Evolutionary conservation across 441 rosid species (phyloP), one percentile per base, ranked within the genome.

Genomic region (Pelargonium citronellum): DNA sequence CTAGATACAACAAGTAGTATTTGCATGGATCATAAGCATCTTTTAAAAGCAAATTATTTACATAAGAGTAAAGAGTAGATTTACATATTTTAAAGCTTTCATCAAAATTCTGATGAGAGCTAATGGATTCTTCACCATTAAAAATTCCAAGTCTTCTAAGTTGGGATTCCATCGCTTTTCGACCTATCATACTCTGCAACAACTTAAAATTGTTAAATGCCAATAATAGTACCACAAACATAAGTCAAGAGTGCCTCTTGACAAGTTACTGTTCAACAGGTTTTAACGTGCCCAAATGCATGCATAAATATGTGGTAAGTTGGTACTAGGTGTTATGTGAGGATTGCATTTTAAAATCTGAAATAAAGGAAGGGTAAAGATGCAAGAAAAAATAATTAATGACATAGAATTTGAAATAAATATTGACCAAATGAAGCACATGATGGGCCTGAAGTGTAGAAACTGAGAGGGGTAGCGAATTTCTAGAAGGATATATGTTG

Each of bases 101-200:
- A 58, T 95, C 97, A 74, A 92, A 89, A 82, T 92, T 88, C 62
- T 73, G 79, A 82, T 92, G 97, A 46, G 85, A 77, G 75, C 87
- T 81, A 60, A 92, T 87, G 70, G 96, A 86, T 87, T 95, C 99
- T 78, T 95, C 97, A 73, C 98, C 98, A 71, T 85, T 79, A 64
- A 95, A 95, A 74, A 89, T 80, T 49, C 97, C 99, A 61, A 92
- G 81, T 82, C 97, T 87, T 74, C 90, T 85, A 69, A 95, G 98
- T 77, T 95, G 99, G 82, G 86, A 70, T 79, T 92, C 97, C 76
- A 95, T 69, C 89, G 89, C 85, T 81, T 82, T 87, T 78, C 97
- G 87, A 74, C 91, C 97, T 74, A 95, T 88, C 97, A 91, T 89
- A 87, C 98, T 95, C 98, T 95, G 88, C 82, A 74, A 79, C 51